These are phyloP conservation scores for Solanum infundibuliforme DNA, from an alignment of 257 asterid genomes.

Conservation along the genomic window DNA sequence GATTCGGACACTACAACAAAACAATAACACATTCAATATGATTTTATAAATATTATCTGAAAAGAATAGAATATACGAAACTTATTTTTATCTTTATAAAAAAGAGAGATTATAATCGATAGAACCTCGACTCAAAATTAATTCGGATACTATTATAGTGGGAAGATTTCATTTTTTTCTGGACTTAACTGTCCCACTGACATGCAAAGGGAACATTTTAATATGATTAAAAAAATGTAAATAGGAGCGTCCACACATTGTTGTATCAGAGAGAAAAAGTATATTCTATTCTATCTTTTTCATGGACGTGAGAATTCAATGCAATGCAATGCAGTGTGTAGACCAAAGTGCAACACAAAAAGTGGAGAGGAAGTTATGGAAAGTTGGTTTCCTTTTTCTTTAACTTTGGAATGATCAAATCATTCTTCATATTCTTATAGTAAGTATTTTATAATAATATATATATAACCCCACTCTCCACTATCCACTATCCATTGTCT, in stretches of 20 bases:
- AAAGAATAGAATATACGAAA: no score
- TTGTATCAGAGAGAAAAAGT: background rate
- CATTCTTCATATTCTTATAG: background rate
- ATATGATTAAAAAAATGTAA: background rate
- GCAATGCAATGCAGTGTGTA: background rate
- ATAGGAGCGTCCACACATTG: background rate
- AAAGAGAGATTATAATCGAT: no score
- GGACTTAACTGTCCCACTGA: background rate
- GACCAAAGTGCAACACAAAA: background rate
- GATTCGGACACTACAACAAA: background rate
- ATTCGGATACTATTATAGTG: background rate
- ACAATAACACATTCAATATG: no score
- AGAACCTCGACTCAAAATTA: no score
- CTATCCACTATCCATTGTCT: background rate
- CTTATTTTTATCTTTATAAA: background rate
- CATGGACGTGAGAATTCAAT: constrained; percentile 3
- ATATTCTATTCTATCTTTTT: background rate
- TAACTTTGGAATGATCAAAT: constrained; percentile 22
- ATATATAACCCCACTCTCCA: constrained; percentile 10
- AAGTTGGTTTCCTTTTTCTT: constrained; percentile 30
- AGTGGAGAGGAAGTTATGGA: constrained; percentile 16
- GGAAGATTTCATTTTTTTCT: background rate
- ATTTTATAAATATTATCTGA: no score
- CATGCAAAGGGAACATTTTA: background rate
- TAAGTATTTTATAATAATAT: background rate